Conservation (phyloP, 768 basidiomycete species). For the Lactifluus subvellereus region DNA sequence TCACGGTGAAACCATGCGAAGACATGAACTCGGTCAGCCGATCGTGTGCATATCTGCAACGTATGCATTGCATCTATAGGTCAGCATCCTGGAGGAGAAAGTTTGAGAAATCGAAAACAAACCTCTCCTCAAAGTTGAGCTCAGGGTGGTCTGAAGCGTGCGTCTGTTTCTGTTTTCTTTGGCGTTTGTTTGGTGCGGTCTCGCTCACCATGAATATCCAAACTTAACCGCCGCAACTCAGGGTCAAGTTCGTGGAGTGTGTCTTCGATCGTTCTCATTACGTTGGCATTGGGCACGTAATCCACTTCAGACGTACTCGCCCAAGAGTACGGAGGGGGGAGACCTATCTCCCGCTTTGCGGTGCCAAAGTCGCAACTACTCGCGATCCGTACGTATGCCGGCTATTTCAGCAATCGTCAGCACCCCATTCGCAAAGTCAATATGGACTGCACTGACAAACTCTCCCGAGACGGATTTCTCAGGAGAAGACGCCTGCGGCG, state of each 20-base stretch:
- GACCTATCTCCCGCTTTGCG: slow-evolving; percentile 3
- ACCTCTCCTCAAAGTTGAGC: slow-evolving; percentile 61
- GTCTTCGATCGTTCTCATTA: slow-evolving; percentile 49
- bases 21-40: slow-evolving; percentile 61
- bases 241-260: slow-evolving; percentile 46
- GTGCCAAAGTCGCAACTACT: slow-evolving; percentile 23
- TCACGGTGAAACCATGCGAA: slow-evolving; percentile 63
- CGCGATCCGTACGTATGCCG: slow-evolving; percentile 19
- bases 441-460: slow-evolving; percentile 2
- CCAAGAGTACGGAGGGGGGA: slow-evolving; percentile 26
- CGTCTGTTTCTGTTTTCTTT: not conserved
- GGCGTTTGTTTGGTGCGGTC: not conserved
- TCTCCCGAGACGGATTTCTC: slow-evolving; percentile 8
- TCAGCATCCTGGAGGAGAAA: not conserved
- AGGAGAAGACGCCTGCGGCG: slow-evolving; percentile 7
- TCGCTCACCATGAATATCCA: slow-evolving; percentile 63
- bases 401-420: slow-evolving; percentile 13
- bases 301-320: slow-evolving; percentile 2
- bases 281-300: slow-evolving; percentile 35
- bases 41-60: slow-evolving; percentile 63
- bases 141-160: slow-evolving; percentile 53
- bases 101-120: slow-evolving; percentile 23
- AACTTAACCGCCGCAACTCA: slow-evolving; percentile 56
- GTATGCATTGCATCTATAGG: not conserved
- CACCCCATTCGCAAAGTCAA: not conserved